phyloP scores from a whole-genome alignment of 352 stramenopile species.

The Plasmopara viticola region DNA sequence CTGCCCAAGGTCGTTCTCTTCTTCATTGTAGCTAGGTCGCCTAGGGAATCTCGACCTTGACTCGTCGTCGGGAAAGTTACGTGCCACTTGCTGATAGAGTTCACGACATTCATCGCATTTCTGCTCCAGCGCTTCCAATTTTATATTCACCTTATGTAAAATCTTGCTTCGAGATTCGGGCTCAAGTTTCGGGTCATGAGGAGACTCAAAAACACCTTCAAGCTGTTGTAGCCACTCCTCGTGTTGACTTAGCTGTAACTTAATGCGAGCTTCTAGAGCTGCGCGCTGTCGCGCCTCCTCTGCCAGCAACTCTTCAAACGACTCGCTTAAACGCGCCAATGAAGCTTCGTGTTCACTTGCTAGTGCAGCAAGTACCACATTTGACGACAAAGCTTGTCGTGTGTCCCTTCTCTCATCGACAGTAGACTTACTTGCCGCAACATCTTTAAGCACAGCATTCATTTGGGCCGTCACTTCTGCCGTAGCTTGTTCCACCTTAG shows the following conservation, averaged over 20 bases:
- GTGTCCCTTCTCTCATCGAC: not conserved
- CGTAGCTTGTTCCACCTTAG: conserved; percentile 17
- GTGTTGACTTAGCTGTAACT: conserved; percentile 48
- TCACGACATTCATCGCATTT: conserved; percentile 27
- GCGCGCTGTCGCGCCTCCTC: conserved; percentile 62
- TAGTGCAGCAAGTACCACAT: conserved; percentile 45
- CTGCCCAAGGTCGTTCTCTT: too few relatives aligned
- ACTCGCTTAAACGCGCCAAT: conserved; percentile 54
- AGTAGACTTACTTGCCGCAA: conserved; percentile 2
- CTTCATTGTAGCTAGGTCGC: too few relatives aligned
- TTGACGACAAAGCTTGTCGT: conserved; percentile 30
- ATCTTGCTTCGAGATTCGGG: conserved; percentile 12
- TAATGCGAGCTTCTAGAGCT: conserved; percentile 53
- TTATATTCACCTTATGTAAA: conserved; percentile 5
- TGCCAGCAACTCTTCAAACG: conserved; percentile 52
- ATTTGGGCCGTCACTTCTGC: conserved; percentile 13
- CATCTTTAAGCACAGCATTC: conserved; percentile 9
- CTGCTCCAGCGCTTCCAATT: conserved; percentile 20
- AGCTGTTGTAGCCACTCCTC: conserved; percentile 80
- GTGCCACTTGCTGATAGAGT: conserved; percentile 11
- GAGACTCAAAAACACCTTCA: conserved; percentile 55
- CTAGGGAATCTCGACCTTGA: not conserved
- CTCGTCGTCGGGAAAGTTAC: conserved; percentile 11
- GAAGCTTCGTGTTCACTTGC: conserved; percentile 68
- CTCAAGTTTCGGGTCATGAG: conserved; percentile 33